Evolutionary conservation across 176 grass and related monocot species (phyloP).

Genomic region (Paspalum notatum): DNA sequence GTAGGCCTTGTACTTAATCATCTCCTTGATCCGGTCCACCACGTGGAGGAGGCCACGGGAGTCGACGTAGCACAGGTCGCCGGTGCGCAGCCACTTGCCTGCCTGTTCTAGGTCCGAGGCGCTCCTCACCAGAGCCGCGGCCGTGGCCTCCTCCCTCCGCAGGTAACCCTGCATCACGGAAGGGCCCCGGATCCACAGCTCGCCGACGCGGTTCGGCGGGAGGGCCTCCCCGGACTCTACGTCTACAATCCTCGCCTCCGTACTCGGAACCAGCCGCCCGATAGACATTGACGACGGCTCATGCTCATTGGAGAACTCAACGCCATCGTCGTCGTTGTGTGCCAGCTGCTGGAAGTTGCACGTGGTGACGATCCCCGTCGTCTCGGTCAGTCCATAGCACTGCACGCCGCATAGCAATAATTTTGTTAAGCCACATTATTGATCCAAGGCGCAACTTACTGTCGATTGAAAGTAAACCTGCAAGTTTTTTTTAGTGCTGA

Average conservation of each 20-base stretch:
- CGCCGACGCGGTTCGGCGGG: slow-evolving; percentile 37
- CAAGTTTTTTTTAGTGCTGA: too few relatives aligned
- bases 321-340: not conserved
- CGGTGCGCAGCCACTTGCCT: slow-evolving; percentile 54
- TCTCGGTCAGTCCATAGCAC: slow-evolving; percentile 68
- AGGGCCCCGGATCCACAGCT: slow-evolving; percentile 52
- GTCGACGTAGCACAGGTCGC: slow-evolving; percentile 61
- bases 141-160: slow-evolving; percentile 48
- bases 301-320: not conserved
- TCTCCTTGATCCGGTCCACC: slow-evolving; percentile 64
- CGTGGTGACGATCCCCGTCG: slow-evolving; percentile 43
- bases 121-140: not conserved
- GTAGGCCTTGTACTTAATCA: slow-evolving; percentile 71
- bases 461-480: too few relatives aligned
- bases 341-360: slow-evolving; percentile 23
- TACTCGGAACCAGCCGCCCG: slow-evolving; percentile 43
- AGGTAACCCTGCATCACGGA: slow-evolving; percentile 58
- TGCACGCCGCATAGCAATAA: not conserved
- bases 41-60: slow-evolving; percentile 43
- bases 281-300: not conserved
- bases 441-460: too few relatives aligned
- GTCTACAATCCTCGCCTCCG: slow-evolving; percentile 55
- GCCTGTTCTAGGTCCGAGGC: not conserved
- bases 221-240: slow-evolving; percentile 35
- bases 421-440: not conserved